A percentile compares a stretch with the other conserved stretches of the same genome.
Conservation (phyloP, 169 alveolate species). For the Babesia gibsoni region DNA sequence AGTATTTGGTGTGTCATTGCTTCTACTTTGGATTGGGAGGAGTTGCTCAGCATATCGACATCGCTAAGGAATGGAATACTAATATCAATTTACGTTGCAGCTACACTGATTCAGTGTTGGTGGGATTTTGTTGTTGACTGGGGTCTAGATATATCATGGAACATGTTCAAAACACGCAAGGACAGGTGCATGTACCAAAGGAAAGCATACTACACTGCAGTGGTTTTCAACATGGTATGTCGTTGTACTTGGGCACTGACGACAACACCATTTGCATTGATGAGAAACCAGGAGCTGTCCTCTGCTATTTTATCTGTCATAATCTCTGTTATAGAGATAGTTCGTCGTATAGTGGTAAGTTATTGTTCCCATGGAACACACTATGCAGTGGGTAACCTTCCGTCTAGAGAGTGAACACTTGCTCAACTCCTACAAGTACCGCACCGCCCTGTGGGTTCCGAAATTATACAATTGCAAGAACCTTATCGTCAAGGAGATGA, state of each 20-base stretch:
- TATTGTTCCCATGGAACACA: neutral
- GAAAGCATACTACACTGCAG: constrained; percentile 61
- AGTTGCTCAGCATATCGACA: constrained; percentile 32
- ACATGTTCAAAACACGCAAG: constrained; percentile 56
- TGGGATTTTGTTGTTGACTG: constrained; percentile 87
- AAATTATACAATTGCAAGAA: constrained; percentile 53
- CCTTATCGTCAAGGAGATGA: constrained; percentile 60
- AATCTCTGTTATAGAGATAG: constrained; percentile 31
- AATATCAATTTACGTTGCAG: constrained; percentile 74
- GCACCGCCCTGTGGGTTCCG: constrained; percentile 82
- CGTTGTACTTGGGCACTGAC: constrained; percentile 66
- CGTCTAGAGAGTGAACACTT: constrained; percentile 83
- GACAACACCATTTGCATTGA: constrained; percentile 19
- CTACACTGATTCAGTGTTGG: constrained; percentile 78
- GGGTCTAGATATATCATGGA: constrained; percentile 73
- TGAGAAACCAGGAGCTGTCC: constrained; percentile 34
- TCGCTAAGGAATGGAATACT: constrained; percentile 62
- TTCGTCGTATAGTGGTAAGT: constrained; percentile 63
- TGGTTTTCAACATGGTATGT: constrained; percentile 51
- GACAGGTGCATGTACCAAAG: constrained; percentile 57
- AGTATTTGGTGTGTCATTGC: constrained; percentile 36
- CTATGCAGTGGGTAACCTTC: constrained; percentile 76
- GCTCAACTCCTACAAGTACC: constrained; percentile 78
- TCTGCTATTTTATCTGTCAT: constrained; percentile 20
- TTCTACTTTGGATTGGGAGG: constrained; percentile 59